Percentiles rank a stretch among this genome's conserved stretches.
These are phyloP conservation scores for Xylaria bambusicola DNA, from an alignment of 495 filamentous ascomycete genomes.

Conservation along the genomic window DNA sequence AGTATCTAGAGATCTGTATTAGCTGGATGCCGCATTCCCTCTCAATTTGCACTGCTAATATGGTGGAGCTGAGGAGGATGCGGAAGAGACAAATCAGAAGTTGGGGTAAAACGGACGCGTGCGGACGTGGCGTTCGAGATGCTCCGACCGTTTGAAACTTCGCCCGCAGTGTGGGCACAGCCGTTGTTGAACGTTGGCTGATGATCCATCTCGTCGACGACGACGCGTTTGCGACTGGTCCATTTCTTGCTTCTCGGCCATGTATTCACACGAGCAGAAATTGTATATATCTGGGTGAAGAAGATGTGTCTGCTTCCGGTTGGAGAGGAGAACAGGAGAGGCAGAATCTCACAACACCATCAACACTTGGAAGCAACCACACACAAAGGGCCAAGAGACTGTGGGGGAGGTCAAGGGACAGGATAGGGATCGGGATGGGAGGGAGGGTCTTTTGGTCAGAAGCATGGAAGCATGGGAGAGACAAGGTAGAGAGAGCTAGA, in stretches of 20 bases:
- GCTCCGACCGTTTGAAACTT: conserved; percentile 45
- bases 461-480: too few species aligned
- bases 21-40: conserved; percentile 17
- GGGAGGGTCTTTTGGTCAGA: conserved; percentile 16
- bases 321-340: not conserved
- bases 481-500: conserved; percentile 20
- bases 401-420: conserved; percentile 17
- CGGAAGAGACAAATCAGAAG: conserved; percentile 25
- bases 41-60: not conserved
- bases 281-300: conserved; percentile 13
- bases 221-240: conserved; percentile 37
- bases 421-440: conserved; percentile 7
- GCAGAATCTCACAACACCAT: conserved; percentile 7
- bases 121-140: conserved; percentile 57
- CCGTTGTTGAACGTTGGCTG: conserved; percentile 31
- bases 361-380: conserved; percentile 15
- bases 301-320: conserved; percentile 6
- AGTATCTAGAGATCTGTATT: conserved; percentile 44
- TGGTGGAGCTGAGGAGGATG: conserved; percentile 19
- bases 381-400: conserved; percentile 18
- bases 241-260: conserved; percentile 37
- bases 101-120: conserved; percentile 49
- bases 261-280: conserved; percentile 14
- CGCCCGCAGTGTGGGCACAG: conserved; percentile 37
- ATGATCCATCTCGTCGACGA: conserved; percentile 37